Base-by-base conservation (phyloP, 2,329 filamentous ascomycete species). In the Fusarium sp. region DNA sequence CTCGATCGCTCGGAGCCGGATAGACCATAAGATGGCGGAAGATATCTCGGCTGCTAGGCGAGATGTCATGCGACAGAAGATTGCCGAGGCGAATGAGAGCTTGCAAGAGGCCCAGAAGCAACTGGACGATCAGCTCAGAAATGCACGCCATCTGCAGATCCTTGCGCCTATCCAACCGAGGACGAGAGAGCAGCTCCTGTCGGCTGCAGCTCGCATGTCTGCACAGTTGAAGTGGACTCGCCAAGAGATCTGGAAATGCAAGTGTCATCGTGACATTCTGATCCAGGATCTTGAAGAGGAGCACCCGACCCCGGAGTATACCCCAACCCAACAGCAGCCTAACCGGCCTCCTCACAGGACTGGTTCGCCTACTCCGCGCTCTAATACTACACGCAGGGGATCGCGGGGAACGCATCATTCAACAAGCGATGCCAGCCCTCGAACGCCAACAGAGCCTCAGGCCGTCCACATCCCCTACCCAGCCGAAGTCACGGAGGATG, bases 221-320 rank as follows among this genome's bases (percentile, higher is more conserved):
- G 95, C 95, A 5, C 95, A 96, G 80, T 85, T 99, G 69, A 97
- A 97, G 81, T 98, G 96, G 96, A 92, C 93, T n/a, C 90, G 96
- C 70, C 93, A 97, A 81, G 95, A 98, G 75, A 97, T 98, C 22
- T 98, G 95, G 95, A 93, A 92, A 63, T 90, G 96, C 78, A 96
- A 91, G 79, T 98, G 95, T 74, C 95, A 99, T 82, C 92, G 93
- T 47, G 96, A 98, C 78, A 95, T 98, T 69, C 85, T 99, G 22
- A 87, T 91, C 6, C 89, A 95, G 82, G 97, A 99, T 80, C 85
- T 98, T 10, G 93, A 96, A 64, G 94, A 98, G 75, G 95, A 98
- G 52, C 70, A 74, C 33, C 78, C 79, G 36, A 74, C 67, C 25
- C 31, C 60, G 10, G 73, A 68, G 16, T 70, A 69, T 20, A 77